Evolutionary conservation across 352 stramenopile species (phyloP).

Genomic region (Phytophthora rubi): DNA sequence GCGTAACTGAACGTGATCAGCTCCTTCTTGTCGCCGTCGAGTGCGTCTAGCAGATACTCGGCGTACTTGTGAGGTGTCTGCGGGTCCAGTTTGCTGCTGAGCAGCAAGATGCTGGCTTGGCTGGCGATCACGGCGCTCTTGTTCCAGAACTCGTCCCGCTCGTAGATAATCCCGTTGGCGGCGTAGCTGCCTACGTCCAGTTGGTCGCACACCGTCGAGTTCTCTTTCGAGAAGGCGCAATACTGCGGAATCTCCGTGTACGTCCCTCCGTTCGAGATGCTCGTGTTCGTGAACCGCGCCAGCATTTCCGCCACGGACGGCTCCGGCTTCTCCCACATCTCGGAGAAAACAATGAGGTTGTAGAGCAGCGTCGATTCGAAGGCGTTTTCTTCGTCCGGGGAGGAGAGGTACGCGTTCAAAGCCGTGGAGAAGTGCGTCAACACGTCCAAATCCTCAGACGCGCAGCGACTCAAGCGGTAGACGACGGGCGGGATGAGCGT

Average conservation of each 20-base stretch:
- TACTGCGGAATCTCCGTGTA: background rate
- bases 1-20: slow-evolving; percentile 58
- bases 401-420: background rate
- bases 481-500: background rate
- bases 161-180: slow-evolving; percentile 36
- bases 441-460: background rate
- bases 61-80: slow-evolving; percentile 55
- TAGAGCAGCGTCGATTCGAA: background rate
- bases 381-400: background rate
- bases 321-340: background rate
- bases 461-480: background rate
- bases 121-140: slow-evolving; percentile 39
- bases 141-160: slow-evolving; percentile 62
- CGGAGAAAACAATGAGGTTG: background rate
- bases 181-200: background rate
- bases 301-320: background rate
- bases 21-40: slow-evolving; percentile 39
- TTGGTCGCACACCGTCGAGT: background rate
- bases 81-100: slow-evolving; percentile 51
- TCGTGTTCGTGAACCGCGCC: background rate
- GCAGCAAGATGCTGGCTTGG: slow-evolving; percentile 43
- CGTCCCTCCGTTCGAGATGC: background rate
- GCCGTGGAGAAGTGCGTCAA: background rate
- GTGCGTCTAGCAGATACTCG: slow-evolving; percentile 30
- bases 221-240: background rate